Base-by-base conservation (phyloP, 1,139 yeast genomes). In the Hemisphaericaspora subhashii region DNA sequence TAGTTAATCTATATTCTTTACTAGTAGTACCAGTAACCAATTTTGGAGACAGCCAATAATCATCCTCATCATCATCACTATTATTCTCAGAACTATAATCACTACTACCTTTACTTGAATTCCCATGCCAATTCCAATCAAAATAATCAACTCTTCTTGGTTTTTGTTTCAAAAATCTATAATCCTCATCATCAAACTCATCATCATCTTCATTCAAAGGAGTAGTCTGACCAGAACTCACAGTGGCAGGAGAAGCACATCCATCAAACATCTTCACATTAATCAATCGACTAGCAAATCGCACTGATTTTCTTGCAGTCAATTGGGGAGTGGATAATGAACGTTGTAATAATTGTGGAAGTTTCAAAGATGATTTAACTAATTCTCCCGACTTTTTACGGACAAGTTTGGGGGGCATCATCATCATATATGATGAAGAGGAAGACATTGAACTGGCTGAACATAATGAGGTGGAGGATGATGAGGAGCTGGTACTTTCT, bases 191-290 rank as follows among this genome's bases (percentile, higher is more conserved):
- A 23, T 57, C 62, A 17, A 45, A 45, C 7, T 48, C 50, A 18
- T 38, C 42, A n/a, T 48, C 51, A 7, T 52, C 55, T 18, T 54
- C 62, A 12, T 25, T 29, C 28, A 57, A 39, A 1, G 74, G 74
- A 17, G 69, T 55, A 44, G 54, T 58, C 22, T 60, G 61, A 17
- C 52, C 47, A 11, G 64, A 57, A 10, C 71, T 64, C 2, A 71
- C 73, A 2, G 65, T 53, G 13, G 62, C 53, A 1, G 76, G 76
- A 33, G 68, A 58, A 34, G 67, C 74, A n/a, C 53, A 52, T 3
- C 73, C 74, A 44, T 69, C 66, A 50, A 71, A 71, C 60, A 60
- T 62, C 49, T 66, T 68, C 46, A 70, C 58, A 36, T 67, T 65
- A 28, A 63, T 62, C 38, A 68, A 55, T 27, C 66, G 48, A 20